Percentiles rank a stretch among this genome's conserved stretches.
Conservation (phyloP, 2,329 filamentous ascomycete species). For the Aspergillus vadensis region DNA sequence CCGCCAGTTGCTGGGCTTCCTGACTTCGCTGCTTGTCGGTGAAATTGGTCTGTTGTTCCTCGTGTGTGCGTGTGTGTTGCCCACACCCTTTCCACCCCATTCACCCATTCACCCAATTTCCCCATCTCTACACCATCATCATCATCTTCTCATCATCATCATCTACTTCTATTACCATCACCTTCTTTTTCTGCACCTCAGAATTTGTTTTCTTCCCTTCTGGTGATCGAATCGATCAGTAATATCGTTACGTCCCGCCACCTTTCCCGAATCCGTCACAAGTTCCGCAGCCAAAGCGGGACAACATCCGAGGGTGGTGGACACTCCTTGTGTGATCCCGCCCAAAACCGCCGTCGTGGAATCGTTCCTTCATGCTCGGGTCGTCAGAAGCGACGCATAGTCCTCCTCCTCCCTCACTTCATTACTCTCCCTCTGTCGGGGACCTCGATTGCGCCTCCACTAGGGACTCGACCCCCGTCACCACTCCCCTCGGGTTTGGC, state of each 20-base stretch:
- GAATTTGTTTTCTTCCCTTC: background rate
- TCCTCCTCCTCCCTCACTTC: slow-evolving; percentile 52
- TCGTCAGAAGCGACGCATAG: slow-evolving; percentile 44
- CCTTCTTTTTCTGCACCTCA: background rate
- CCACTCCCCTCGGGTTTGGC: slow-evolving; percentile 53
- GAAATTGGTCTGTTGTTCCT: background rate
- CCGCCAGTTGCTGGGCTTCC: slow-evolving; percentile 3
- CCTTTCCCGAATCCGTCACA: slow-evolving; percentile 34
- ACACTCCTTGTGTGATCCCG: slow-evolving; percentile 32
- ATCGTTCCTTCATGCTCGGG: slow-evolving; percentile 54
- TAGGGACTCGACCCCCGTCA: slow-evolving; percentile 50
- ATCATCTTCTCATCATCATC: background rate
- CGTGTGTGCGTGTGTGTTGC: background rate
- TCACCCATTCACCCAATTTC: background rate
- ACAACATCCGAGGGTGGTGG: slow-evolving; percentile 42
- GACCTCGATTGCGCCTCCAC: slow-evolving; percentile 53
- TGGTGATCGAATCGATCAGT: slow-evolving; percentile 12
- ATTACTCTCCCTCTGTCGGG: slow-evolving; percentile 53
- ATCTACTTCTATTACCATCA: background rate
- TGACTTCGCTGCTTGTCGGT: slow-evolving; percentile 1
- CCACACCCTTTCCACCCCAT: background rate
- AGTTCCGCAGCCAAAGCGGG: slow-evolving; percentile 37
- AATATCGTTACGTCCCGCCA: slow-evolving; percentile 28
- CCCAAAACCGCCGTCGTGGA: slow-evolving; percentile 36
- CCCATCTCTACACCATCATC: background rate